phyloP scores from a whole-genome alignment of 352 stramenopile genomes.

The Plasmopara viticola region DNA sequence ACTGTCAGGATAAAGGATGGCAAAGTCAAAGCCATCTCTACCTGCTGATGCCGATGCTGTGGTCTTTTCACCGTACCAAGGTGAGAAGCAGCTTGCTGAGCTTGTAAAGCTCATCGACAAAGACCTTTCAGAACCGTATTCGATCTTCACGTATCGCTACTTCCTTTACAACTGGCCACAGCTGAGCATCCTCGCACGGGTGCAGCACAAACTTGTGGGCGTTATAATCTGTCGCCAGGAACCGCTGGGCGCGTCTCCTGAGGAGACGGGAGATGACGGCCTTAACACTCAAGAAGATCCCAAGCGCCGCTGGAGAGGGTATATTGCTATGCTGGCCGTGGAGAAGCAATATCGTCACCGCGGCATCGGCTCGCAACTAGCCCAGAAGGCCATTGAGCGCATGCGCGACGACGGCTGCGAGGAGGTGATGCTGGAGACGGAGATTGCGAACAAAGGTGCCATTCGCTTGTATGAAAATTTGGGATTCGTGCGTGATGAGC shows the following conservation, averaged over 20 bases:
- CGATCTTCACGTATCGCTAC: conserved; percentile 96
- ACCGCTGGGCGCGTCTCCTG: conserved; percentile 49
- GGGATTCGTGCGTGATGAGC: conserved; percentile 90
- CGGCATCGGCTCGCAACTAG: conserved; percentile 88
- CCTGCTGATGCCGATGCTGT: conserved; percentile 19
- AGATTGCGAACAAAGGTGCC: conserved; percentile 88
- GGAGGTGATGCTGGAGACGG: conserved; percentile 91
- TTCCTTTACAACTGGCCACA: conserved; percentile 94
- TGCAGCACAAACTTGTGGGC: conserved; percentile 84
- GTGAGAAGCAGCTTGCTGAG: conserved; percentile 86
- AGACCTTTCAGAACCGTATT: conserved; percentile 93
- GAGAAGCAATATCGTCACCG: conserved; percentile 85
- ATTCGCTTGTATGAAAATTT: conserved; percentile 92
- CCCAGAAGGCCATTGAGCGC: conserved; percentile 79
- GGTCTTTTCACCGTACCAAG: conserved; percentile 70
- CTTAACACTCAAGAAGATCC: conserved; percentile 11
- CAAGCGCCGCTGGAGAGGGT: conserved; percentile 65
- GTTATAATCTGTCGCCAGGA: conserved; percentile 92
- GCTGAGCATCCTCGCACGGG: conserved; percentile 83
- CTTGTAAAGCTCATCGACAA: conserved; percentile 92
- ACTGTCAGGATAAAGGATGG: no score
- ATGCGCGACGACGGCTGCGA: conserved; percentile 80
- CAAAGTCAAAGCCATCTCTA: conserved; percentile 16
- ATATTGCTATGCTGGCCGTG: conserved; percentile 95
- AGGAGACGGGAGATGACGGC: conserved; percentile 34